These are phyloP conservation scores for Wallemia mellicola DNA, from an alignment of 1,284 basidiomycete species.

Conservation along the genomic window DNA sequence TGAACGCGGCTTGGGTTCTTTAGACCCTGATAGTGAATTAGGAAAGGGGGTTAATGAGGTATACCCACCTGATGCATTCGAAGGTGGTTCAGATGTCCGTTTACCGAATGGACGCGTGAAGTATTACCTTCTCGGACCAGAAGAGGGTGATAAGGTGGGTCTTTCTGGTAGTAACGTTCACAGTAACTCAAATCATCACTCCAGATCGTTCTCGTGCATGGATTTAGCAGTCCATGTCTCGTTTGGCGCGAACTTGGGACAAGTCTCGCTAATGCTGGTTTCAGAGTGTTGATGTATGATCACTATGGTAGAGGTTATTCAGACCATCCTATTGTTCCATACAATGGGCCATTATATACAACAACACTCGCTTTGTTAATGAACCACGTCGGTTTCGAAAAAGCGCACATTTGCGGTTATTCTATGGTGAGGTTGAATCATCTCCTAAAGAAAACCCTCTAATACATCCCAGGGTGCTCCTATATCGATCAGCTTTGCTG, in stretches of 20 bases:
- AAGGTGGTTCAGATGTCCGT: slow-evolving; percentile 30
- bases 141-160: slow-evolving; percentile 31
- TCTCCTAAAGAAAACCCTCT: not conserved
- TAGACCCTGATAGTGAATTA: not conserved
- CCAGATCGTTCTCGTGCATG: slow-evolving; percentile 42
- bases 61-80: slow-evolving; percentile 35
- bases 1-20: not conserved
- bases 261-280: slow-evolving; percentile 18
- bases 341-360: slow-evolving; percentile 30
- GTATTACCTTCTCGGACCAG: slow-evolving; percentile 41
- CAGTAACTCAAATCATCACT: not conserved
- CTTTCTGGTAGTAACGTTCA: not conserved
- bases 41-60: slow-evolving; percentile 14
- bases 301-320: slow-evolving; percentile 49
- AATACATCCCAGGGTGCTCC: slow-evolving; percentile 29
- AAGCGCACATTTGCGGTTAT: slow-evolving; percentile 30
- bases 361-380: slow-evolving; percentile 47
- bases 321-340: slow-evolving; percentile 34
- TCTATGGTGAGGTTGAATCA: slow-evolving; percentile 27
- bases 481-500: slow-evolving; percentile 33
- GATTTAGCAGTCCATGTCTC: slow-evolving; percentile 39
- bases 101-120: slow-evolving; percentile 33
- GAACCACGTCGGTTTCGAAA: slow-evolving; percentile 38
- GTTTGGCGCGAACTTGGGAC: slow-evolving; percentile 28
- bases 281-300: slow-evolving; percentile 41